Evolutionary conservation across 2,329 filamentous ascomycete species (phyloP).

Genomic region (Metarhizium sp.): DNA sequence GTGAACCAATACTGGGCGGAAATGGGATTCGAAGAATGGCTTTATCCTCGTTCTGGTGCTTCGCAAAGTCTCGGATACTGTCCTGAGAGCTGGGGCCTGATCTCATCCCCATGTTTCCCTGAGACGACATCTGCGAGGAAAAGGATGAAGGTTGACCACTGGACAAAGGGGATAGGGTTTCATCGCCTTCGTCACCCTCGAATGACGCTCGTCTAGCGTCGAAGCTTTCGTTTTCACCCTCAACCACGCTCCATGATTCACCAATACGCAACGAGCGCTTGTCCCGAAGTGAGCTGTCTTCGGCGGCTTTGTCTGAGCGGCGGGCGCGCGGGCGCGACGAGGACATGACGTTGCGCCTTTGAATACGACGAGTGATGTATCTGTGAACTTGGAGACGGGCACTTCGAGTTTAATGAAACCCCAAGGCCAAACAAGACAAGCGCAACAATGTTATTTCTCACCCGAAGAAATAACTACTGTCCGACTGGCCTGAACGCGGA

Average conservation of each 20-base stretch:
- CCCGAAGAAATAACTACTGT: too few species aligned
- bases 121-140: conserved; percentile 38
- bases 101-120: conserved; percentile 17
- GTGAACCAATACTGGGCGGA: conserved; percentile 40
- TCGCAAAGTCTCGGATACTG: conserved; percentile 44
- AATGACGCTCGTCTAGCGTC: conserved; percentile 42
- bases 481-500: neutral
- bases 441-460: neutral
- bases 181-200: conserved; percentile 27
- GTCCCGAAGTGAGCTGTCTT: conserved; percentile 8
- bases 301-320: neutral
- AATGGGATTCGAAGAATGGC: conserved; percentile 47
- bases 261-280: conserved; percentile 32
- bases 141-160: conserved; percentile 26
- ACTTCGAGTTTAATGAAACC: neutral
- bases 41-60: conserved; percentile 44
- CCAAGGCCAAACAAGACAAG: neutral
- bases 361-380: neutral
- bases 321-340: conserved; percentile 1
- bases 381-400: neutral
- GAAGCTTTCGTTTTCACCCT: conserved; percentile 52
- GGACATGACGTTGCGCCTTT: conserved; percentile 1
- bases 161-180: conserved; percentile 25
- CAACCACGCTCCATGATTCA: conserved; percentile 52
- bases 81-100: conserved; percentile 41